Base-by-base conservation (phyloP, 306 rosid species). In the Cercis canadensis region DNA sequence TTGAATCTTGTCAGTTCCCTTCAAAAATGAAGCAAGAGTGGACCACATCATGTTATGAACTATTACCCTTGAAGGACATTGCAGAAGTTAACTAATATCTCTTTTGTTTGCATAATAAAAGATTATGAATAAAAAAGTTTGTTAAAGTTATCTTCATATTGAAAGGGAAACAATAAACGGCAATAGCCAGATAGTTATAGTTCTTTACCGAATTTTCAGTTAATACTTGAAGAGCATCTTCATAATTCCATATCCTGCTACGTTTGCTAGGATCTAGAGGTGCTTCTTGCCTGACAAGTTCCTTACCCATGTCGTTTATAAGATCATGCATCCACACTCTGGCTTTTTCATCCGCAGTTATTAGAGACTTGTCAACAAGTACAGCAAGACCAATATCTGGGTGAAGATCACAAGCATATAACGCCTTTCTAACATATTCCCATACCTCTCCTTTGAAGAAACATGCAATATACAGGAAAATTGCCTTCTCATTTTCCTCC, bases 291-390 rank as follows among this genome's bases (percentile, higher is more conserved):
- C 80, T 54, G 61, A 75, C 84, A 69, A 80, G 69, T 70, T 80
- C 77, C 59, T 51, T 75, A 24, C 77, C 84, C 81, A 80, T 80
- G 39, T 75, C 81, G 43, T 80, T 74, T 57, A 80, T 56, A 31
- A 75, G 66, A 24, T 75, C 80, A 69, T 80, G 80, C 76, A 80
- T 75, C 4, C 18, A 53, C 32, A 80, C 15, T 2, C 11, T 24
- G 16, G 19, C 4, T 6, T 17, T 59, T 64, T 69, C 73, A 47
- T 18, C 43, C 33, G 56, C 1, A 17, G 54, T 80, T 64, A 80
- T 46, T 15, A 75, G 80, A 40, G 74, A 75, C 56, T 70, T 80
- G 13, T 80, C 70, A 65, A 21, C 40, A 67, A 78, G 78, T 12
- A 72, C 70, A 7, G 65, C 54, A 59, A 78, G 59, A 34, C 75